Evolutionary conservation across 1,284 basidiomycete genomes (phyloP).

Genomic region (Apiotrichum siamense): DNA sequence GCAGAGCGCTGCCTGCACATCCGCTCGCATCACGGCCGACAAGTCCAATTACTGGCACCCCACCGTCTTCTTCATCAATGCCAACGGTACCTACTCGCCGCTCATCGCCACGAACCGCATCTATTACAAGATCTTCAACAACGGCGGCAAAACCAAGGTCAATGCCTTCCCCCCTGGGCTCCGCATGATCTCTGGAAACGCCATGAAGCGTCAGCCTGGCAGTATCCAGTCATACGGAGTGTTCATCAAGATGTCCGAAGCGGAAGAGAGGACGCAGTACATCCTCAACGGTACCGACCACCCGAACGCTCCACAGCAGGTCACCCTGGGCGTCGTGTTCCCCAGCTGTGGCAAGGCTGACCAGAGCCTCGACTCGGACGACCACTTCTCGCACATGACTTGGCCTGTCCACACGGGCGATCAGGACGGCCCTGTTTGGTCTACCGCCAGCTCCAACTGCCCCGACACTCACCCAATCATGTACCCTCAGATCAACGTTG

Average conservation of each 20-base stretch:
- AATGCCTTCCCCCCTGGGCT: constrained; percentile 46
- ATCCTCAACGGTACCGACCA: neutral
- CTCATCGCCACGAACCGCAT: constrained; percentile 21
- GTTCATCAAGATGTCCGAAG: neutral
- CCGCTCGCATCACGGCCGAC: constrained; percentile 41
- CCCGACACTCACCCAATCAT: constrained; percentile 39
- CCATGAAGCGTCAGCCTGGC: constrained; percentile 11
- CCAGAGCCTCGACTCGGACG: constrained; percentile 39
- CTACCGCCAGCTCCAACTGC: constrained; percentile 25
- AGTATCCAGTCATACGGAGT: neutral
- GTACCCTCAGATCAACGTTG: constrained; percentile 44
- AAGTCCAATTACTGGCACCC: constrained; percentile 51
- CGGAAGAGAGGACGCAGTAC: neutral
- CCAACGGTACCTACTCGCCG: constrained; percentile 24
- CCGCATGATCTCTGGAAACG: constrained; percentile 48
- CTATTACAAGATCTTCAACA: constrained; percentile 41
- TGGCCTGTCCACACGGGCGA: constrained; percentile 38
- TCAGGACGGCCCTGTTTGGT: neutral
- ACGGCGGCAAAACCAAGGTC: constrained; percentile 14
- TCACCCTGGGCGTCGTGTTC: constrained; percentile 33
- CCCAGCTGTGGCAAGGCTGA: constrained; percentile 48
- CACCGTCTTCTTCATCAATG: constrained; percentile 47
- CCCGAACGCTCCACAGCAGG: neutral
- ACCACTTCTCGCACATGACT: constrained; percentile 48
- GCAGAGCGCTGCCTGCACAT: constrained; percentile 27